These are phyloP conservation scores for Oryza australiensis DNA, from an alignment of 176 grass and related monocot genomes.

Conservation along the genomic window DNA sequence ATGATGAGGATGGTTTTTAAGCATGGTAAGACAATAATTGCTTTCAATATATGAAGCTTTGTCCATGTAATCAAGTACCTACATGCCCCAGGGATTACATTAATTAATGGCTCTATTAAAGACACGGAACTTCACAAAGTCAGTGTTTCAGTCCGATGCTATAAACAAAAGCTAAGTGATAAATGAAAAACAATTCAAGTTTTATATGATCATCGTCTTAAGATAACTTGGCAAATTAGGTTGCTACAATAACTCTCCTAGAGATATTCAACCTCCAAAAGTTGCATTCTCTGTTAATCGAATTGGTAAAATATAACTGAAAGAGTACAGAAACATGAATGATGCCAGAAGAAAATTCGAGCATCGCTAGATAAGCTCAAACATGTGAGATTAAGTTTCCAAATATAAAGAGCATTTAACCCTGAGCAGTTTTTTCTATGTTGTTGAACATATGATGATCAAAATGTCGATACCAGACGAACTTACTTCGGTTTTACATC, in stretches of 20 bases:
- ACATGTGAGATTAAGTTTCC: neutral
- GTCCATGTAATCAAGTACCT: neutral
- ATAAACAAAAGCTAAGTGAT: constrained; percentile 17
- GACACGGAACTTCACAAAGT: neutral
- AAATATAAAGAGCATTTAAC: constrained; percentile 10
- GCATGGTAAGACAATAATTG: constrained; percentile 15
- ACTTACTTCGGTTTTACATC: constrained; percentile 19
- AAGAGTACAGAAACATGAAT: constrained; percentile 16
- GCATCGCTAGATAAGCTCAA: neutral
- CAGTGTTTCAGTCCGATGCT: neutral
- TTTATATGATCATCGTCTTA: neutral
- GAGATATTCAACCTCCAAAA: neutral
- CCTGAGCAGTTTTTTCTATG: neutral
- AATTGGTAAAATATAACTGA: neutral
- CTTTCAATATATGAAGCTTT: constrained; percentile 23
- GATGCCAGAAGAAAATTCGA: neutral
- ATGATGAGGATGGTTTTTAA: constrained; percentile 29
- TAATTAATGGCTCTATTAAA: neutral
- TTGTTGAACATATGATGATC: neutral
- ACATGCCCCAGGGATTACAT: neutral
- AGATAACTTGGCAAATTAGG: neutral
- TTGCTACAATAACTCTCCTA: neutral
- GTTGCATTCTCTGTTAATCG: neutral
- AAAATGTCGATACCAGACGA: neutral
- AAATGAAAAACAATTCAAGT: constrained; percentile 9